These are phyloP conservation scores for Arthromyces matolae DNA, from an alignment of 768 basidiomycete species.

Conservation along the genomic window DNA sequence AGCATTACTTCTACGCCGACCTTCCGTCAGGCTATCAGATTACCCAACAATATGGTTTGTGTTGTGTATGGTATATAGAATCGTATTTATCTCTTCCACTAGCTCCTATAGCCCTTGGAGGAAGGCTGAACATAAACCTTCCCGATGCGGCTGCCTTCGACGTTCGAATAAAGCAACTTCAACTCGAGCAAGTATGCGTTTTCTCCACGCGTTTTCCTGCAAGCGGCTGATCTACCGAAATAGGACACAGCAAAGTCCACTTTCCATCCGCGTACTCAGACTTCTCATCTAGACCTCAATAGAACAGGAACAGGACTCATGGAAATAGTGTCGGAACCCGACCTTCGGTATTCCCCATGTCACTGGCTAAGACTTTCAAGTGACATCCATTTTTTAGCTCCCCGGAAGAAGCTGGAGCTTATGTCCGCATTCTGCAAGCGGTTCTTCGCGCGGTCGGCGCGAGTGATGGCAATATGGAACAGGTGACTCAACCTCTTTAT, in stretches of 20 bases:
- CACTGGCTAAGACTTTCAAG: neutral
- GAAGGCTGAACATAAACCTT: slow-evolving; percentile 45
- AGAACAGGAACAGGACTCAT: slow-evolving; percentile 86
- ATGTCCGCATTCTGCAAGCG: slow-evolving; percentile 79
- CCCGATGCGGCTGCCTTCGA: slow-evolving; percentile 29
- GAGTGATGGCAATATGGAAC: slow-evolving; percentile 97
- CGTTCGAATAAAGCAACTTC: slow-evolving; percentile 91
- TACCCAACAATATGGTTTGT: slow-evolving; percentile 86
- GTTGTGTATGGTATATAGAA: neutral
- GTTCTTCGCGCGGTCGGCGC: slow-evolving; percentile 79
- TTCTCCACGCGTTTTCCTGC: neutral
- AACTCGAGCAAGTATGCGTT: slow-evolving; percentile 81
- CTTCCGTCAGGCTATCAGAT: slow-evolving; percentile 95
- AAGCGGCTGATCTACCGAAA: neutral
- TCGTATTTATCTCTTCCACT: slow-evolving; percentile 1
- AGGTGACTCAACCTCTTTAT: slow-evolving; percentile 42
- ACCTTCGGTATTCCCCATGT: slow-evolving; percentile 54
- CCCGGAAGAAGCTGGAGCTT: slow-evolving; percentile 86
- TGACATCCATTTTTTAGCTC: slow-evolving; percentile 40
- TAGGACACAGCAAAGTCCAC: slow-evolving; percentile 93
- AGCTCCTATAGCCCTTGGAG: slow-evolving; percentile 80
- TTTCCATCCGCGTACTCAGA: slow-evolving; percentile 44
- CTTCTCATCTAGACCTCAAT: slow-evolving; percentile 80
- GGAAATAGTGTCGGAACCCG: slow-evolving; percentile 95
- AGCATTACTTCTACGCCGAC: slow-evolving; percentile 98